Evolutionary conservation across 805 yeast genomes (phyloP), one percentile per base, ranked within the genome.

Genomic region (Metschnikowia arizonensis): DNA sequence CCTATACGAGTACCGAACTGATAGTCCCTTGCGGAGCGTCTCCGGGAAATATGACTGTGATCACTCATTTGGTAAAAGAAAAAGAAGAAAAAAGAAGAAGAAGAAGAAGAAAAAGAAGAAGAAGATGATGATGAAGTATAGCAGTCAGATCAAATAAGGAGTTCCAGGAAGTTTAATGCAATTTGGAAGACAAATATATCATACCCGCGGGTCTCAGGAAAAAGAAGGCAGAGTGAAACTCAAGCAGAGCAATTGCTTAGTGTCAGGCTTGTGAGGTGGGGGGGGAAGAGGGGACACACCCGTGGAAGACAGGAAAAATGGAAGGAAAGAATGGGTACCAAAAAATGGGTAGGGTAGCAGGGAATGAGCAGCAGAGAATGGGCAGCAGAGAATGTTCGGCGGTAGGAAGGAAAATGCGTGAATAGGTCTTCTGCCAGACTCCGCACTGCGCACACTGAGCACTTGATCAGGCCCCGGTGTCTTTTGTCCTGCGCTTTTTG

Each of bases 1-100:
- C 99, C 99, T 19, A 93, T 77, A 35, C 85, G 81, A 14, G 87
- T 81, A 8, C 96, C 95, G 61, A 93, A 88, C 50, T 82, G 84
- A 64, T 90, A 93, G 61, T 93, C 99, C 53, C 82, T 80, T 10
- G 88, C 95, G 17, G 84, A 72, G 76, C 54, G 52, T 23, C 50
- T 33, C 18, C 48, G 42, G 12, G 47, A 44, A 14, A 44, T 30
- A n/a, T 33, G 21, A 19, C 18, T 34, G 24, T 10, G n/a, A 28
- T 39, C 40, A 37, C 33, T 26, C 40, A 37, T 36, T 15, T 19
- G 24, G 24, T 5, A 21, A 6, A 12, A 15, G n/a, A n/a, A n/a
- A n/a, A n/a, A n/a, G n/a, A n/a, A n/a, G n/a, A n/a, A n/a, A n/a
- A n/a, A n/a, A n/a, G n/a, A n/a, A n/a, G n/a, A n/a, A n/a, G n/a